Percentiles rank a stretch among this genome's conserved stretches.
phyloP scores from a whole-genome alignment of 192 early-diverging fungal species.

The Geosiphon pyriformis region DNA sequence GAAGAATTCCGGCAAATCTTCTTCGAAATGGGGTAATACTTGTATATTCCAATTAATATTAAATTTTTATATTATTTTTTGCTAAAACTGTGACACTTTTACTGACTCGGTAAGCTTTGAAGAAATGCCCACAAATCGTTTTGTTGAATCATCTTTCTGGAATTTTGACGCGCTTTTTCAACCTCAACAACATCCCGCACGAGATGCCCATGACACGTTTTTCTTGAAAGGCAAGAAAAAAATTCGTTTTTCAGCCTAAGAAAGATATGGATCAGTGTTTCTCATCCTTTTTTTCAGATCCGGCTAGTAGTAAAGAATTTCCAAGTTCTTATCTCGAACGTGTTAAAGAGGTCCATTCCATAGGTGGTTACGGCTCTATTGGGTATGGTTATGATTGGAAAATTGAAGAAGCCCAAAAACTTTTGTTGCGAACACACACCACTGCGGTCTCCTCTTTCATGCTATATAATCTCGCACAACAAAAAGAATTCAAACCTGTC shows the following conservation, averaged over 20 bases:
- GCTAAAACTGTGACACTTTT: too few species aligned
- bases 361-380: slow-evolving; percentile 92
- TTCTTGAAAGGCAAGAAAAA: slow-evolving; percentile 52
- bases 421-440: slow-evolving; percentile 95
- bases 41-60: too few species aligned
- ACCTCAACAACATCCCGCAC: slow-evolving; percentile 95
- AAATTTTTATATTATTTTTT: too few species aligned
- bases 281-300: slow-evolving; percentile 37
- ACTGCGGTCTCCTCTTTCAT: slow-evolving; percentile 89
- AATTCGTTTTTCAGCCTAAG: not conserved
- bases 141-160: slow-evolving; percentile 98
- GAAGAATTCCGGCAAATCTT: slow-evolving; percentile 99
- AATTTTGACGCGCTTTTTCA: slow-evolving; percentile 99
- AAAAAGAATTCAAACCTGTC: slow-evolving; percentile 83
- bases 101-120: slow-evolving; percentile 77
- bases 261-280: not conserved
- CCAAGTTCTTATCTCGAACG: slow-evolving; percentile 85
- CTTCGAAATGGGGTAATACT: slow-evolving; percentile 86
- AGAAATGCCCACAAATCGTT: slow-evolving; percentile 98
- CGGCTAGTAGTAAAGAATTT: slow-evolving; percentile 67
- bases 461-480: slow-evolving; percentile 87
- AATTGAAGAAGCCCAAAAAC: slow-evolving; percentile 83
- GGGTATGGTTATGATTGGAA: slow-evolving; percentile 95
- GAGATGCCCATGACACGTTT: slow-evolving; percentile 83
- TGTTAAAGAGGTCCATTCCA: slow-evolving; percentile 87